Base-by-base conservation (phyloP, 2,329 filamentous ascomycete genomes). In the Fusarium heterosporum region DNA sequence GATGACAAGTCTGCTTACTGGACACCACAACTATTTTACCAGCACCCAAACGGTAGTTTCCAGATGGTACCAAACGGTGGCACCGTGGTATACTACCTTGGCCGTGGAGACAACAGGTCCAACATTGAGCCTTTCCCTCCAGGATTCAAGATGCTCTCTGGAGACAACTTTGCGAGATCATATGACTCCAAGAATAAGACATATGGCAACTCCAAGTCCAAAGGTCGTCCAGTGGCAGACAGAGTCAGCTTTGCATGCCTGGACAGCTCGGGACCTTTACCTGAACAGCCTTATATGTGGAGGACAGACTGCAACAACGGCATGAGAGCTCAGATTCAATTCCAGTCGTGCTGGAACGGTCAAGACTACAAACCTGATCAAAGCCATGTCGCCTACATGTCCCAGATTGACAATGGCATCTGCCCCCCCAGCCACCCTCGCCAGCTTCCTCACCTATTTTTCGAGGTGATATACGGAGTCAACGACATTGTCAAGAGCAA, bases 1-100 rank as follows among this genome's bases (percentile, higher is more conserved):
- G 66, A 70, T 9, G 69, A 71, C 17, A 71, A 72, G 25, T 71
- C 69, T 7, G 69, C 69, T 8, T 71, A 71, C 51, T 71, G 69
- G 69, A 71, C 69, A 29, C 69, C 69, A 1, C 69, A 71, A n/a
- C 53, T 71, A 5, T 71, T 61, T 38, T 71, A 53, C 22, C 69
- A 66, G 8, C 69, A 71, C 10, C 55, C 48, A 4, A 71, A 71
- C 9, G 69, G 69, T 2, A 68, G 60, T 25, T 72, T 71, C 22
- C 41, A 71, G 55, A 66, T 72, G 53, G 69, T 71, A 3, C 69
- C 69, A 2, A 71, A 71, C 11, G 57, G 61, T 3, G 69, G 69
- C 12, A 71, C 69, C 2, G 57, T 70, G 11, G 39, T 71, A 25
- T 71, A 71, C 50, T 71, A 71, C 25, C 69, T 71, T 8, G 69